Percentiles rank a stretch among this genome's conserved stretches.
Evolutionary conservation across 23 red algal genomes (phyloP).

Genomic region (Gracilaria domingensis): DNA sequence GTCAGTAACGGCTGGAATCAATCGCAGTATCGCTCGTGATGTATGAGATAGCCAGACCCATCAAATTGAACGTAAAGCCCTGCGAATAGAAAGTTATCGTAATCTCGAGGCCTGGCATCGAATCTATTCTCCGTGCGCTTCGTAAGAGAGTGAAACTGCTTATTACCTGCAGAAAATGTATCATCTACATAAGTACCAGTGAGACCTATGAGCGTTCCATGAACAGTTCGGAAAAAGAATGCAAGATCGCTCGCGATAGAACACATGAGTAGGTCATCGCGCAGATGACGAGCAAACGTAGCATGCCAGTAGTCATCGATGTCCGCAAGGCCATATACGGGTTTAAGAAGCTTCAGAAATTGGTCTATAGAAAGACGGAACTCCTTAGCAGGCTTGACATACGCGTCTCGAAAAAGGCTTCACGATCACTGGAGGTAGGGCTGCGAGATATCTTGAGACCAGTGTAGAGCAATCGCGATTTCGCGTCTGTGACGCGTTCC

Average conservation of each 20-base stretch:
- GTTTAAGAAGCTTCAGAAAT: slow-evolving; percentile 37
- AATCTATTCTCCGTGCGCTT: not conserved
- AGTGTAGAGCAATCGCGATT: too few species aligned
- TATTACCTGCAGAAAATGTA: not conserved
- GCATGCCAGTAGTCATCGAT: slow-evolving; percentile 50
- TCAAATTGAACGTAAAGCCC: not conserved
- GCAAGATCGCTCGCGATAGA: not conserved
- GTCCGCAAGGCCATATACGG: slow-evolving; percentile 49
- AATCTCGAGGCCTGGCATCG: not conserved
- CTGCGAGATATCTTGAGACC: not conserved
- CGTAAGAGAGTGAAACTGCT: not conserved
- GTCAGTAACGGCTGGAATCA: not conserved
- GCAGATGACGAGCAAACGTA: slow-evolving; percentile 27
- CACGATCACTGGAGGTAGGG: slow-evolving; percentile 3
- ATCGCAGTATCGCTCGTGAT: slow-evolving; percentile 6
- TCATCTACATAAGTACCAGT: slow-evolving; percentile 1
- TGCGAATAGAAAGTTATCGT: slow-evolving; percentile 15
- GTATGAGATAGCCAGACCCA: not conserved
- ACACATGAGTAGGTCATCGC: slow-evolving; percentile 19
- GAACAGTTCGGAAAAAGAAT: too few species aligned
- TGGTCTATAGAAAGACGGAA: not conserved
- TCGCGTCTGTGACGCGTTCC: too few species aligned
- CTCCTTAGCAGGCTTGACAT: slow-evolving; percentile 22
- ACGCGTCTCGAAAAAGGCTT: not conserved
- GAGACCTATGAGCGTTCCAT: slow-evolving; percentile 15